A percentile compares a stretch with the other conserved stretches of the same genome.
Evolutionary conservation across 352 stramenopile species (phyloP).

Genomic region (Plasmopara viticola): DNA sequence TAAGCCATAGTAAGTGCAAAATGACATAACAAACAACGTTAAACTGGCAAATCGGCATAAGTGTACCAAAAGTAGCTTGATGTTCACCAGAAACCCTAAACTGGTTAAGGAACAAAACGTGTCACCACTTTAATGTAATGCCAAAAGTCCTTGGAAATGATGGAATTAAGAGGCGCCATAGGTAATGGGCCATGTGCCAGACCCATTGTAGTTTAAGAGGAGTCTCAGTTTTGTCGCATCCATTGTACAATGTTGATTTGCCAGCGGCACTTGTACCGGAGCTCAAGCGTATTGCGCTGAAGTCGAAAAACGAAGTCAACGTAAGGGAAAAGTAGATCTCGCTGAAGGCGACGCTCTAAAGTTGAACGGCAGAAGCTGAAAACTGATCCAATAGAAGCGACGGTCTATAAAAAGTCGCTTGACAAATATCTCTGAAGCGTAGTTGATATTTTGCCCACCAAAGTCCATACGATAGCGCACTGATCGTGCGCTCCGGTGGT

Average conservation of each 20-base stretch:
- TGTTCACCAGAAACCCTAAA: not conserved
- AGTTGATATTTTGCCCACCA: not conserved
- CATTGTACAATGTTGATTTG: no score
- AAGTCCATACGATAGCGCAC: not conserved
- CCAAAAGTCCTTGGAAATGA: slow-evolving; percentile 1
- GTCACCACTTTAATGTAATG: not conserved
- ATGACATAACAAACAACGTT: slow-evolving; percentile 6
- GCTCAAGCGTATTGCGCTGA: slow-evolving; percentile 3
- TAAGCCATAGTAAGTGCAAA: slow-evolving; percentile 7
- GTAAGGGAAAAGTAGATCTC: no score
- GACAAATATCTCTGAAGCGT: not conserved
- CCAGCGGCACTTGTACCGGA: slow-evolving; percentile 10
- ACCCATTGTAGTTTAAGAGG: not conserved
- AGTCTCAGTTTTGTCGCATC: not conserved
- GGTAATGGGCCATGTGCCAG: not conserved
- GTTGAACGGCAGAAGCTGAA: no score
- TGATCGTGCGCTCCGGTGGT: not conserved
- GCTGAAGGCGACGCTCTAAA: no score
- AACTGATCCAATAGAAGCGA: no score
- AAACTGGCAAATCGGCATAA: slow-evolving; percentile 3
- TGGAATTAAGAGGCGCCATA: slow-evolving; percentile 1
- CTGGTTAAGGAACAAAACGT: not conserved
- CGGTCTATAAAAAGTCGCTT: not conserved
- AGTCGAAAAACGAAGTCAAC: no score
- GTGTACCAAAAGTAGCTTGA: not conserved